Evolutionary conservation across 139 green algal genomes (phyloP), one percentile per base, ranked within the genome.

Genomic region (Volvox africanus): DNA sequence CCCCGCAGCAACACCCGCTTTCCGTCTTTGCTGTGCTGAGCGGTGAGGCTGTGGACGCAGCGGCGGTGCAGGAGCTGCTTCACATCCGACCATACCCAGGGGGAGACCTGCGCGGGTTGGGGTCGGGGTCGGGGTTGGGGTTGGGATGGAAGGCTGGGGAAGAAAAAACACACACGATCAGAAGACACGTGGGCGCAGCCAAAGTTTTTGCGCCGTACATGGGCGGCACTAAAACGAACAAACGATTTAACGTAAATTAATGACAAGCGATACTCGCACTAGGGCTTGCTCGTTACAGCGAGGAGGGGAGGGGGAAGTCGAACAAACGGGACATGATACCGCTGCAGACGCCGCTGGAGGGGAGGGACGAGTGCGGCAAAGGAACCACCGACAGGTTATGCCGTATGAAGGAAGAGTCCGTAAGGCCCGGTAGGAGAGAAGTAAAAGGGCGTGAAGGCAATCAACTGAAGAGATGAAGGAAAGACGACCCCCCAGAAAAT

Each of bases 21-120:
- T 28, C 87, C 77, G 76, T 91, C 87, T 5, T 30, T 36, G 76
- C 87, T 91, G 75, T 71, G 37, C 24, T 68, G 37, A 16, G 30
- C 68, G 68, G 28, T 81, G 36, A 89, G 67, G 84, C 68, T 81
- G 68, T 89, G 84, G 17, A 89, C 68, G 68, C 68, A 68, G 36
- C 68, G 84, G 68, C 67, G 68, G 36, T 81, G 67, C 36, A 89
- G 84, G 36, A 89, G 68, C 37, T 82, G 37, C 68, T 89, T 89
- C 0, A 89, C 84, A 26, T 81, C 68, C 0, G 84, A 1, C 84
- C 84, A 89, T 18, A 35, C 67, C 68, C 67, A 89, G 0, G 68
- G 68, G 13, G 84, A 89, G 6, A 89, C 84, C 84, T 89, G 82
- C 17, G 20, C 26, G 50, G 44, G n/a, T 50, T 13, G 75, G 9